Evolutionary conservation across 139 green algal species (phyloP), one percentile per base, ranked within the genome.

Genomic region (Limnomonas spitsbergensis): DNA sequence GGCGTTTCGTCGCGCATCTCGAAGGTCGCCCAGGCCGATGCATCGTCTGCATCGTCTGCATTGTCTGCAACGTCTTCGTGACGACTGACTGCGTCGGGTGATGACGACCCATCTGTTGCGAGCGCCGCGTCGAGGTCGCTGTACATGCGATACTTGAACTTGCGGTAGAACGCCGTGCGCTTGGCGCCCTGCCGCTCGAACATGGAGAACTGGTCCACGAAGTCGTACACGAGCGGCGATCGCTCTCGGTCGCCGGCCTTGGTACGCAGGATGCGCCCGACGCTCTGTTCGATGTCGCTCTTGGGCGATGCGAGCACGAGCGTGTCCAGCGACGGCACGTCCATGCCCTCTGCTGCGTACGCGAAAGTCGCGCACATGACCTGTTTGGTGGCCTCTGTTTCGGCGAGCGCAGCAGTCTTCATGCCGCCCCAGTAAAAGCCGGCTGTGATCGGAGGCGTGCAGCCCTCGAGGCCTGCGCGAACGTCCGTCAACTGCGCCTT

Each of bases 251-350:
- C 29, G 29, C 47, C 54, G 0, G 78, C 53, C 70, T 66, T 66
- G 7, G 47, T 39, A 2, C 78, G 38, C 54, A 83, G 38, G 38
- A 83, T 83, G 54, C 78, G 78, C 1, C 78, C 78, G 37, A 56
- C 38, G 54, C 35, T 54, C 54, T 83, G 78, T 29, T 79, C 70
- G 31, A 83, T 78, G 69, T 83, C 78, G 29, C 27, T 83, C 54
- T 83, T 83, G 1, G 78, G 78, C 2, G 70, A 79, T 35, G 56
- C 78, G 7, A 83, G 38, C 3, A 79, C 3, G 37, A 83, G 70
- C n/a, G 78, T 83, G 54, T 83, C 70, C 3, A 83, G 78, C 4
- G 27, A 52, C 20, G 47, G 70, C 37, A 61, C 38, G 54, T 83
- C 78, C 70, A 83, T 75, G 54, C 78, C 78, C 54, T 83, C 78